Evolutionary conservation across 805 yeast species (phyloP), one percentile per base, ranked within the genome.

Genomic region (Blastobotrys parvus): DNA sequence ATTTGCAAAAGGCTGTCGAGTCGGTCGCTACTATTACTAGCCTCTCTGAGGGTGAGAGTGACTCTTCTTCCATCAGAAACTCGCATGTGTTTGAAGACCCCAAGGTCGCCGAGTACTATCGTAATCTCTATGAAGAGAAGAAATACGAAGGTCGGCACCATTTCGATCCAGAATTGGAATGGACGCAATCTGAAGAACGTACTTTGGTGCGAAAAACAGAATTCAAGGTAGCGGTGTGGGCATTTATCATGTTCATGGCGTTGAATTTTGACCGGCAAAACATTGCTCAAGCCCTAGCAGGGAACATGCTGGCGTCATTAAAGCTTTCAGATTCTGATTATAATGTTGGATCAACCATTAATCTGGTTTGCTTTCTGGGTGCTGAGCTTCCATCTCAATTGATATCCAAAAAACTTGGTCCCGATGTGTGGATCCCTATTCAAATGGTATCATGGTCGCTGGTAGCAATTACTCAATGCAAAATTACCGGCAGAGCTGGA

Each of bases 341-440:
- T 57, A 80, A 80, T 53, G 53, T 63, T 33, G 85, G 82, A 30
- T 71, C 67, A 46, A 76, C 81, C 3, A 65, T 80, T 33, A 72
- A 72, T 51, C 63, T 68, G 46, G 63, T 76, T 4, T 64, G 72
- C 37, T 80, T 80, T 53, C 57, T 79, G 41, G 52, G 62, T 18
- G 74, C 81, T 15, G 86, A 80, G 56, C 57, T 80, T 10, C 86
- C 86, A 0, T 77, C 83, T 2, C 84, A 80, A 54, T 63, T 80
- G 49, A 64, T 80, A 25, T 73, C 82, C n/a, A 79, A 80, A 57
- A 68, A 67, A 42, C 41, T 80, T 29, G 87, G 86, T 11, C 74
- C 82, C 3, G 84, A 78, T 52, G 51, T 66, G 20, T 77, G 80
- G 74, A 72, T 79, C 47, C 83, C 84, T 2, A 59, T 67, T 32